Conservation (phyloP, 208 protist species). For the Leishmania guyanensis region DNA sequence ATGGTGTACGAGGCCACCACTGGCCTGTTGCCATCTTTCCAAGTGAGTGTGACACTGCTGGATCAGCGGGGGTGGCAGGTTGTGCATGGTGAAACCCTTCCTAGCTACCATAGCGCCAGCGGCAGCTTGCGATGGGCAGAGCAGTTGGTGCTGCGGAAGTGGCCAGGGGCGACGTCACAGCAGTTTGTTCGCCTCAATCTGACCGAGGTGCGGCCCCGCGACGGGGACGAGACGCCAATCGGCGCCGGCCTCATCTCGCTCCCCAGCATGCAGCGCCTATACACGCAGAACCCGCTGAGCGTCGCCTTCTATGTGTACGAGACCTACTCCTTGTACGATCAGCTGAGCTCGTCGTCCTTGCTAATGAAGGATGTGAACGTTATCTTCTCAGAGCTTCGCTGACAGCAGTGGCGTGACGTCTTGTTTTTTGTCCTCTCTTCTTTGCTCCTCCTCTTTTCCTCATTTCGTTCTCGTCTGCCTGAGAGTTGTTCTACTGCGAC, state of each 20-base stretch:
- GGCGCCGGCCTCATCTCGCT: conserved; percentile 86
- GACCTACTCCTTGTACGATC: conserved; percentile 89
- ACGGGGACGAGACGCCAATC: conserved; percentile 88
- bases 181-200: conserved; percentile 91
- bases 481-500: neutral
- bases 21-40: conserved; percentile 81
- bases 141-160: conserved; percentile 83
- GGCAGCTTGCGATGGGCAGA: conserved; percentile 84
- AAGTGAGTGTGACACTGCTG: conserved; percentile 82
- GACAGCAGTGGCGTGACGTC: neutral
- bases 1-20: conserved; percentile 82
- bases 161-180: conserved; percentile 73
- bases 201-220: conserved; percentile 76
- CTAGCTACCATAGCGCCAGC: conserved; percentile 87
- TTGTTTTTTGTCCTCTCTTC: neutral
- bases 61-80: conserved; percentile 88
- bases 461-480: neutral
- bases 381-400: conserved; percentile 74
- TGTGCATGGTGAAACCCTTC: conserved; percentile 75
- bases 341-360: conserved; percentile 78
- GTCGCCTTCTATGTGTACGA: conserved; percentile 92
- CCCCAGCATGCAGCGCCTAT: conserved; percentile 59
- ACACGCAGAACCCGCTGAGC: conserved; percentile 58
- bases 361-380: conserved; percentile 86
- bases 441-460: neutral